A percentile compares a stretch with the other conserved stretches of the same genome.
Evolutionary conservation across 257 asterid species (phyloP).

Genomic region (Oldenlandia corymbosa): DNA sequence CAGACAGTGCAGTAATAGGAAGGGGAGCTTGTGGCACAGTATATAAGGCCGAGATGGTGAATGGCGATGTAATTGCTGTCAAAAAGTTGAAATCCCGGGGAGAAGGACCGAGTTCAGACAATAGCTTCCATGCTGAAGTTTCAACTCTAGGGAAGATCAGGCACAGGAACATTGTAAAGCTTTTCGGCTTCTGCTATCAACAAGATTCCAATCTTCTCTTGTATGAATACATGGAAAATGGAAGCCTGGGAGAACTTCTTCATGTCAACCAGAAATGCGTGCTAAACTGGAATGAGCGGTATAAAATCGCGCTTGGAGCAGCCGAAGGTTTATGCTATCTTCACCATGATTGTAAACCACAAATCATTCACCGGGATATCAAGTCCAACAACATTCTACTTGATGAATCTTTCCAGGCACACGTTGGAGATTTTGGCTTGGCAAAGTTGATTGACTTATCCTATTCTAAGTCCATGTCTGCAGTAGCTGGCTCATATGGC

Average conservation of each 20-base stretch:
- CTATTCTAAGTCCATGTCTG: constrained; percentile 79
- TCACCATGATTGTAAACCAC: constrained; percentile 79
- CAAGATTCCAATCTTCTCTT: constrained; percentile 68
- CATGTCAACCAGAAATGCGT: constrained; percentile 38
- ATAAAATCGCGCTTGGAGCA: constrained; percentile 75
- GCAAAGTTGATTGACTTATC: constrained; percentile 78
- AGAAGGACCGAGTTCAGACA: constrained; percentile 55
- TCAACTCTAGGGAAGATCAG: constrained; percentile 74
- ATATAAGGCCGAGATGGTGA: constrained; percentile 61
- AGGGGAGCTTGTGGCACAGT: constrained; percentile 87
- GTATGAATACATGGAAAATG: constrained; percentile 75
- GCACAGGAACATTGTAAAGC: constrained; percentile 74
- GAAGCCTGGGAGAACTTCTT: constrained; percentile 76
- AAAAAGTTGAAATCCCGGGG: constrained; percentile 56
- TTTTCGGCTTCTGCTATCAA: constrained; percentile 68
- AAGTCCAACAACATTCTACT: constrained; percentile 79
- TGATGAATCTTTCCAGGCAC: constrained; percentile 69
- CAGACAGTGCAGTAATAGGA: constrained; percentile 56
- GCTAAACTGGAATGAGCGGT: constrained; percentile 65
- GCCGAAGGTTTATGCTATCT: constrained; percentile 82
- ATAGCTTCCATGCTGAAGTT: constrained; percentile 81
- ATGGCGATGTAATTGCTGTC: constrained; percentile 70
- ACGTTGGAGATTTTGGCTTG: constrained; percentile 88
- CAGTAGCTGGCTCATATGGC: constrained; percentile 94
- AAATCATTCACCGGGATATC: constrained; percentile 76